Base-by-base conservation (phyloP, 805 yeast genomes). In the Barnettozyma pratensis region DNA sequence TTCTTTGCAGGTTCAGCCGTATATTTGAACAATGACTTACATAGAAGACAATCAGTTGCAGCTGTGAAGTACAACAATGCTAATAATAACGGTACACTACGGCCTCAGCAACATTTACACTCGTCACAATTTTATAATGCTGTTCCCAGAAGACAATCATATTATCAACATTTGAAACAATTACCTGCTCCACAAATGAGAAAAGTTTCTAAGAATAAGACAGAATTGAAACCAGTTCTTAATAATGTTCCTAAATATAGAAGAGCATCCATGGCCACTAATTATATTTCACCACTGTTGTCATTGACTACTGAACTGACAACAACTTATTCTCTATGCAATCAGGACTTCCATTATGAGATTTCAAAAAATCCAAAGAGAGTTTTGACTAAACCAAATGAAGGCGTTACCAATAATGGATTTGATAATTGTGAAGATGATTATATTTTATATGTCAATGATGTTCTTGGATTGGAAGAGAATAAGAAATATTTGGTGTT, bases 361-460 rank as follows among this genome's bases (percentile, higher is more conserved):
- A 79, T 88, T 14, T 76, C 89, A 3, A 82, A 88, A 50, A 94
- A 94, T 62, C 99, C 99, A 4, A 81, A 88, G 52, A 72, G 99
- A 48, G 97, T 90, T 3, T 71, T 94, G 39, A 95, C 99, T 0
- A 92, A 94, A 63, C 97, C 97, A 3, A 80, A 82, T 63, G 95
- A 89, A 59, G 94, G 92, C 0, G 79, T 76, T 50, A 76, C 71
- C 50, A 89, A 90, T 63, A 82, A 86, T 60, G 97, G 97, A 7
- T 78, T 61, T 61, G 99, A 94, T 68, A 94, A 94, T 64, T 84
- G 81, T 53, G 90, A 89, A 48, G 80, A 86, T 63, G 97, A 94
- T 68, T 92, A 91, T 62, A 92, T 94, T 48, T 70, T 95, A 19
- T 92, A 90, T 56, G 99, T 94, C 26, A 94, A 95, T 65, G 99